phyloP scores from a whole-genome alignment of 2,329 filamentous ascomycete genomes.

The Pseudogymnoascus sp. region DNA sequence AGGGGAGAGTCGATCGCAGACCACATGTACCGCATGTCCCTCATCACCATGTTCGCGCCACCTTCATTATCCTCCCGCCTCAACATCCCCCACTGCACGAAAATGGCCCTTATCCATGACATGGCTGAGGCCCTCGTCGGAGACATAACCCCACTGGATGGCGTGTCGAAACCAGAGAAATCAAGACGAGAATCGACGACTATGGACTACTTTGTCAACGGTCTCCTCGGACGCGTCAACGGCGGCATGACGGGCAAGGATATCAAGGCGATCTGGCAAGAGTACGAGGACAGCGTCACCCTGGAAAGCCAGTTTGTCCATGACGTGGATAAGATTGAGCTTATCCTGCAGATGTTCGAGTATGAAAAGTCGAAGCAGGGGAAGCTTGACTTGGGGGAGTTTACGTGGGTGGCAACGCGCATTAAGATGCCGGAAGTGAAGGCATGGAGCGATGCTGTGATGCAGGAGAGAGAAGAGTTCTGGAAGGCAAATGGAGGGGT shows the following conservation, averaged over 20 bases:
- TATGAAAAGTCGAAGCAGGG: constrained; percentile 68
- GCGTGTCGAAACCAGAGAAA: constrained; percentile 80
- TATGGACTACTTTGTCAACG: constrained; percentile 81
- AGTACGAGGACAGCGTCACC: constrained; percentile 86
- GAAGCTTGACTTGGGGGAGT: constrained; percentile 73
- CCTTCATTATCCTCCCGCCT: constrained; percentile 61
- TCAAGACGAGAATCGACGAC: constrained; percentile 75
- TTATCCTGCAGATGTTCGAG: constrained; percentile 91
- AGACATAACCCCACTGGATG: constrained; percentile 91
- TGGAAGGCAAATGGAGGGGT: constrained; percentile 47
- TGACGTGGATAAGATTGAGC: constrained; percentile 94
- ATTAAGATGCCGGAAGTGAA: constrained; percentile 72
- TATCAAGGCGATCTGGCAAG: constrained; percentile 78
- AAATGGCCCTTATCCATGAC: constrained; percentile 94
- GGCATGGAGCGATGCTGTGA: constrained; percentile 68
- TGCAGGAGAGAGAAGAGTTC: constrained; percentile 66
- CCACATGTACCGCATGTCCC: constrained; percentile 99
- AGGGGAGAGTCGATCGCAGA: constrained; percentile 88
- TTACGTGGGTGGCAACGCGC: constrained; percentile 66
- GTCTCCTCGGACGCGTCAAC: constrained; percentile 65
- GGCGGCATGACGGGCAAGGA: constrained; percentile 62
- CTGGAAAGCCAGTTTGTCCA: constrained; percentile 85
- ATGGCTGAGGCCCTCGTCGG: constrained; percentile 95
- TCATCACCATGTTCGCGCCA: constrained; percentile 89
- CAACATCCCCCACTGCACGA: constrained; percentile 76